These are phyloP conservation scores for Clathrospora elynae DNA, from an alignment of 2,329 filamentous ascomycete genomes.

Conservation along the genomic window DNA sequence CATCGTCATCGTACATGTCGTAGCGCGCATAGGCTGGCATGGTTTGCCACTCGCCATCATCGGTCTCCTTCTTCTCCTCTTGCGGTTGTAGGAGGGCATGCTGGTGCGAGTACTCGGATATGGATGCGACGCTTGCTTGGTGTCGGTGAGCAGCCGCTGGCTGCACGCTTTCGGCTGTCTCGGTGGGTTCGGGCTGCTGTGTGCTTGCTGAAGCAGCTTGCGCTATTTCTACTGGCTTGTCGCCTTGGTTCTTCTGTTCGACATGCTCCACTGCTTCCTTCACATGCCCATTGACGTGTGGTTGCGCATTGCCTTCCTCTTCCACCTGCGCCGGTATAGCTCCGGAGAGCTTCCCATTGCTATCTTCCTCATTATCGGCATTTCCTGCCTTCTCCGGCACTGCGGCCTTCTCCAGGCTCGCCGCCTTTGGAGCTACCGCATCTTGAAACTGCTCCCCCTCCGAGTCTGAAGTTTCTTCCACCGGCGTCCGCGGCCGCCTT, in stretches of 20 bases:
- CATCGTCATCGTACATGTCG: conserved; percentile 94
- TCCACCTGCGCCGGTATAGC: conserved; percentile 10
- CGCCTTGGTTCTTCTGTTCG: conserved; percentile 13
- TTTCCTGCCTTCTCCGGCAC: conserved; percentile 33
- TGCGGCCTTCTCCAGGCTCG: conserved; percentile 34
- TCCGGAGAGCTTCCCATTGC: conserved; percentile 7
- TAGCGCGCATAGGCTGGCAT: conserved; percentile 95
- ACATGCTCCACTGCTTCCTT: conserved; percentile 14
- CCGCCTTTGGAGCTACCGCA: conserved; percentile 30
- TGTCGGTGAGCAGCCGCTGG: conserved; percentile 12
- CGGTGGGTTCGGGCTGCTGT: conserved; percentile 5
- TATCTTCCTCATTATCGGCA: conserved; percentile 13
- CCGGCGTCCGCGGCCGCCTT: conserved; percentile 40
- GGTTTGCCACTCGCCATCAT: conserved; percentile 82
- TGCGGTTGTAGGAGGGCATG: conserved; percentile 63
- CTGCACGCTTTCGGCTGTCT: conserved; percentile 18
- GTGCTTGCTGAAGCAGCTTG: conserved; percentile 1
- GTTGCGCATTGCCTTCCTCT: conserved; percentile 15
- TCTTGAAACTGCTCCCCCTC: conserved; percentile 38
- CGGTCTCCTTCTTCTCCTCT: conserved; percentile 60
- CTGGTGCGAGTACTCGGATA: conserved; percentile 93
- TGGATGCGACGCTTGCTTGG: conserved; percentile 23
- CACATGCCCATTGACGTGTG: conserved; percentile 21
- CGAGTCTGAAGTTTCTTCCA: conserved; percentile 34
- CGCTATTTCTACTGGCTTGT: conserved; percentile 13